Conservation (phyloP, 495 filamentous ascomycete species). For the Delitschia confertaspora region DNA sequence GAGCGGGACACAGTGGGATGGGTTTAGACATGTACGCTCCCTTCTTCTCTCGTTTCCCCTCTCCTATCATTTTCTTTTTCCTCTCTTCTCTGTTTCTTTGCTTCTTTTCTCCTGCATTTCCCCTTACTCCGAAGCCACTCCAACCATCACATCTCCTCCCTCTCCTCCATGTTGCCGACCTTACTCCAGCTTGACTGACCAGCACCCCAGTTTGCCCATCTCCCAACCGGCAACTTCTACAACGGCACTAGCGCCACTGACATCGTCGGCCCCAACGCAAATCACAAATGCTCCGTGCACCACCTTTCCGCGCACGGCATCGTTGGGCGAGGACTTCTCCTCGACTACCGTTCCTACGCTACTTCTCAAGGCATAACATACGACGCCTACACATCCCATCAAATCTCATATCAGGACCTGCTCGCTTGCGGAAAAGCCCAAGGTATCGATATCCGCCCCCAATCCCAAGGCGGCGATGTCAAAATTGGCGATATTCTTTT, state of each 20-base stretch:
- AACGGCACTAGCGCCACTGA: slow-evolving; percentile 45
- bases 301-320: slow-evolving; percentile 46
- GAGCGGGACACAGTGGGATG: slow-evolving; percentile 70
- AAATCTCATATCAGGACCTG: slow-evolving; percentile 52
- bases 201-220: slow-evolving; percentile 26
- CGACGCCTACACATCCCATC: slow-evolving; percentile 48
- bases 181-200: slow-evolving; percentile 15
- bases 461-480: slow-evolving; percentile 50
- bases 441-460: slow-evolving; percentile 46
- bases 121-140: no score
- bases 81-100: no score
- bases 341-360: slow-evolving; percentile 46
- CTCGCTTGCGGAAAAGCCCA: slow-evolving; percentile 49
- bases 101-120: no score
- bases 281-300: slow-evolving; percentile 45
- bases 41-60: neutral
- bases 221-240: slow-evolving; percentile 41
- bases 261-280: slow-evolving; percentile 44
- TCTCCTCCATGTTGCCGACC: no score
- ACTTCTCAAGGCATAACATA: slow-evolving; percentile 42
- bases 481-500: slow-evolving; percentile 59
- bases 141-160: no score
- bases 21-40: slow-evolving; percentile 52
- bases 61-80: neutral
- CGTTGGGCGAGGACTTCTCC: slow-evolving; percentile 49